Percentiles rank a stretch among this genome's conserved stretches.
Evolutionary conservation across 345 rosid genomes (phyloP).

Genomic region (Physaria fendleri): DNA sequence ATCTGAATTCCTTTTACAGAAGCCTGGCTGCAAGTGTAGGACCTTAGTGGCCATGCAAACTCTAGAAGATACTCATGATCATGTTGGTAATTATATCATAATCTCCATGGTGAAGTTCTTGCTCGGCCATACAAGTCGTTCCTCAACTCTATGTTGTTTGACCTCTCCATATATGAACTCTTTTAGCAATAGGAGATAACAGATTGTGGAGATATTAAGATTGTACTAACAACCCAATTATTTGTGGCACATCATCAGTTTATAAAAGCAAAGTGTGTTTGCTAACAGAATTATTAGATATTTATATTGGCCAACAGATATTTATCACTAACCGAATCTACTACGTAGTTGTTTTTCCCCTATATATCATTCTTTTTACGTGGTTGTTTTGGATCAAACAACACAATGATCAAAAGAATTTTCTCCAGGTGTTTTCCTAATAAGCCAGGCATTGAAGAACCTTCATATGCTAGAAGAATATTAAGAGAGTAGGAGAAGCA

Average conservation of each 20-base stretch:
- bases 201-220: constrained; percentile 18
- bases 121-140: constrained; percentile 39
- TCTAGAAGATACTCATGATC: constrained; percentile 48
- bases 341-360: too few species aligned
- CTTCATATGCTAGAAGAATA: too few species aligned
- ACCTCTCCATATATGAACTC: constrained; percentile 40
- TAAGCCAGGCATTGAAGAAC: too few species aligned
- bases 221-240: constrained; percentile 22
- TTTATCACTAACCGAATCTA: too few species aligned
- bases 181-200: constrained; percentile 7
- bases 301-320: too few species aligned
- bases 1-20: constrained; percentile 92
- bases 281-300: too few species aligned
- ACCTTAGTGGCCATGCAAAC: constrained; percentile 94
- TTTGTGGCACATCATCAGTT: constrained; percentile 32
- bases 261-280: constrained; percentile 22
- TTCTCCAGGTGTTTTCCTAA: too few species aligned
- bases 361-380: too few species aligned
- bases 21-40: constrained; percentile 88
- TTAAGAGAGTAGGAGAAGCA: too few species aligned
- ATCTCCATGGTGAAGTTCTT: constrained; percentile 44
- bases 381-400: too few species aligned
- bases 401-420: too few species aligned
- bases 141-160: constrained; percentile 33
- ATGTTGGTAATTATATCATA: constrained; percentile 23